A percentile compares a stretch with the other conserved stretches of the same genome.
Evolutionary conservation across 176 grass and related monocot species (phyloP).

Genomic region (Alopecurus myosuroides): DNA sequence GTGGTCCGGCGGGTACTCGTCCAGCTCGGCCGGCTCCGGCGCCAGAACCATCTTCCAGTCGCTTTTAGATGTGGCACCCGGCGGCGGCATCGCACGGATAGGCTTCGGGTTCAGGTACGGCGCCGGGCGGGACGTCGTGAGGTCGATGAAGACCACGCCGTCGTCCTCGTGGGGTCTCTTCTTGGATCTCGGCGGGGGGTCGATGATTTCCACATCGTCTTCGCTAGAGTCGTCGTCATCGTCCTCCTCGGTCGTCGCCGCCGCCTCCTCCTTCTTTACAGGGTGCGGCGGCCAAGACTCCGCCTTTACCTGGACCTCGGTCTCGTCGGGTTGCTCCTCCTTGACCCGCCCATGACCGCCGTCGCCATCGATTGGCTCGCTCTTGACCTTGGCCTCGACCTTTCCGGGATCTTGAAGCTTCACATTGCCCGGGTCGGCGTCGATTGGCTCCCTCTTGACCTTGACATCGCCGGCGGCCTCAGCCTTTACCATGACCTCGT

Average conservation of each 20-base stretch:
- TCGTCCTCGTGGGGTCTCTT: constrained; percentile 14
- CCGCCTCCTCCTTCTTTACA: background rate
- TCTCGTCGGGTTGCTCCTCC: background rate
- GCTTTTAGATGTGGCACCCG: constrained; percentile 2
- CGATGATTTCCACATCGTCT: constrained; percentile 26
- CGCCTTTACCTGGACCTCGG: background rate
- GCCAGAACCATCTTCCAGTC: constrained; percentile 35
- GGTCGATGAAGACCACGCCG: constrained; percentile 15
- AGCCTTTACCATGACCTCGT: background rate
- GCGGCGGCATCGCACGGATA: background rate
- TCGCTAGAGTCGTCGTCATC: background rate
- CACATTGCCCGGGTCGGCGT: background rate
- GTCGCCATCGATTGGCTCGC: background rate
- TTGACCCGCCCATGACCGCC: background rate
- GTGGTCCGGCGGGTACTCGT: constrained; percentile 54
- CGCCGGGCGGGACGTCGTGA: constrained; percentile 38
- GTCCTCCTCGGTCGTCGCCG: background rate
- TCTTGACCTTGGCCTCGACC: background rate
- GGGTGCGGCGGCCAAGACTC: background rate
- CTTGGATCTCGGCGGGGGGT: constrained; percentile 17
- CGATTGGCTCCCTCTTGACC: background rate
- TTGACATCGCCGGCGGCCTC: background rate
- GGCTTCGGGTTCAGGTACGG: constrained; percentile 70
- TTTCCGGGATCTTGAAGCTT: background rate
- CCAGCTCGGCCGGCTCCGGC: constrained; percentile 53